Percentiles rank a stretch among this genome's conserved stretches.
These are phyloP conservation scores for Amniculicola lignicola DNA, from an alignment of 495 filamentous ascomycete genomes.

Conservation along the genomic window DNA sequence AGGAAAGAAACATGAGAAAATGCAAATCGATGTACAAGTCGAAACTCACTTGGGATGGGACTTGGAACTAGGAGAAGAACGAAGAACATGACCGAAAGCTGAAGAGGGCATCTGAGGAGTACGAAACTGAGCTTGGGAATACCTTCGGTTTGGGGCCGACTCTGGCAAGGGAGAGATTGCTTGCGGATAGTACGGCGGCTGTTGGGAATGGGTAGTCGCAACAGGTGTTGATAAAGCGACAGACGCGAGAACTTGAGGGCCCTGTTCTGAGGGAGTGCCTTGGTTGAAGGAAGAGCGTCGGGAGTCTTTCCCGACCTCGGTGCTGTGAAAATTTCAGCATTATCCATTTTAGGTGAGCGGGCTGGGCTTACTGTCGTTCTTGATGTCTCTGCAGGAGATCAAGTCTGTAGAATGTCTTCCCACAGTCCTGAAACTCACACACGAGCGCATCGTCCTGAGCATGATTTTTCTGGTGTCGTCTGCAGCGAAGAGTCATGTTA, in stretches of 20 bases:
- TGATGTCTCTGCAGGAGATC: constrained; percentile 77
- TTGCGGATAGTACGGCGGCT: constrained; percentile 1
- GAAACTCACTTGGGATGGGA: constrained; percentile 31
- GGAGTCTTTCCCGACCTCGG: constrained; percentile 27
- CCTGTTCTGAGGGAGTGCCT: constrained; percentile 13
- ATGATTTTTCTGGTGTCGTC: constrained; percentile 87
- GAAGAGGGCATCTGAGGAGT: constrained; percentile 34
- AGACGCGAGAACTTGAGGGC: constrained; percentile 9
- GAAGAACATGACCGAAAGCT: constrained; percentile 25
- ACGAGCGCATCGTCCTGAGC: constrained; percentile 62
- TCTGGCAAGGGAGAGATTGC: constrained; percentile 21
- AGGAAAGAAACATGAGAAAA: constrained; percentile 18
- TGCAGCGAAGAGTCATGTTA: constrained; percentile 36
- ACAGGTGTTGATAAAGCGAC: constrained; percentile 10
- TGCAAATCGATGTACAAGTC: constrained; percentile 16
- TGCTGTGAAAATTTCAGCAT: constrained; percentile 25
- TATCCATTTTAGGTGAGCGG: neutral
- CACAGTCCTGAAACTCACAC: constrained; percentile 64
- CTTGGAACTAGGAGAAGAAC: constrained; percentile 28
- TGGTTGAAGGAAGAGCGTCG: constrained; percentile 17
- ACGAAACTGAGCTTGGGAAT: constrained; percentile 33
- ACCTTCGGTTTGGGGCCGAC: constrained; percentile 31
- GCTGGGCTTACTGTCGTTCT: constrained; percentile 65
- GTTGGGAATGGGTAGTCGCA: constrained; percentile 10
- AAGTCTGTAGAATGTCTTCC: constrained; percentile 62